Percentiles rank a stretch among this genome's conserved stretches.
These are phyloP conservation scores for Acanthamoeba lenticulata DNA, from an alignment of 208 protist genomes.

Conservation along the genomic window DNA sequence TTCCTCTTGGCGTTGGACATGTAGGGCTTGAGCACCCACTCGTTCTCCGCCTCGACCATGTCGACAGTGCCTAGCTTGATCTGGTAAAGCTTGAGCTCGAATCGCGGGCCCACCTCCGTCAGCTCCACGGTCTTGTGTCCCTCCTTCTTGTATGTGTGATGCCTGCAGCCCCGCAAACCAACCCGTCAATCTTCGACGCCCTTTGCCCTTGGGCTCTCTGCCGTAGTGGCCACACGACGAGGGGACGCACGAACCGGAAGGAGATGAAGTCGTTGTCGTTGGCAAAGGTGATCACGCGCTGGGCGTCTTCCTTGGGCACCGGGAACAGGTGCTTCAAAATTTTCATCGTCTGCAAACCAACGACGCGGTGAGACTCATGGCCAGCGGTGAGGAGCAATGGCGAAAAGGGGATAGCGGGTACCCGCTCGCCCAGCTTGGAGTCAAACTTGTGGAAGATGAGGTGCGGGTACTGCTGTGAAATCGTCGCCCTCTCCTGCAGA, in stretches of 20 bases:
- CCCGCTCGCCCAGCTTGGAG: slow-evolving; percentile 95
- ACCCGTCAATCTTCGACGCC: neutral
- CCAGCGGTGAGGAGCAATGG: neutral
- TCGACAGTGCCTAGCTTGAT: slow-evolving; percentile 95
- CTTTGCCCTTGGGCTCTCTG: slow-evolving; percentile 38
- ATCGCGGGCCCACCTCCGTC: slow-evolving; percentile 98
- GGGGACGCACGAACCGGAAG: slow-evolving; percentile 88
- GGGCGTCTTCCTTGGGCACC: slow-evolving; percentile 95
- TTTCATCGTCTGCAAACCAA: slow-evolving; percentile 74
- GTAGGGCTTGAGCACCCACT: slow-evolving; percentile 98
- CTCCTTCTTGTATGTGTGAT: slow-evolving; percentile 95
- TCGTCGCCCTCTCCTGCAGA: slow-evolving; percentile 73
- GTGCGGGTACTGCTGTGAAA: slow-evolving; percentile 97
- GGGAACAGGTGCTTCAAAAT: slow-evolving; percentile 98
- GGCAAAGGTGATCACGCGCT: slow-evolving; percentile 97
- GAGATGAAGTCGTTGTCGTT: slow-evolving; percentile 99
- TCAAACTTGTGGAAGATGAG: slow-evolving; percentile 99
- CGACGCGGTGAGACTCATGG: neutral
- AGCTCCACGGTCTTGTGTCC: slow-evolving; percentile 92
- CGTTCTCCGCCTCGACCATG: slow-evolving; percentile 96
- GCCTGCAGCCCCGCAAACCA: slow-evolving; percentile 73
- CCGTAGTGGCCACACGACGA: slow-evolving; percentile 59
- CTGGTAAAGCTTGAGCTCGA: slow-evolving; percentile 97
- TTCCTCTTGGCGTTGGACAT: slow-evolving; percentile 98
- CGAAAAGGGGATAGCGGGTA: slow-evolving; percentile 72